phyloP scores from a whole-genome alignment of 75 land plant genomes.

The Pinus taeda region DNA sequence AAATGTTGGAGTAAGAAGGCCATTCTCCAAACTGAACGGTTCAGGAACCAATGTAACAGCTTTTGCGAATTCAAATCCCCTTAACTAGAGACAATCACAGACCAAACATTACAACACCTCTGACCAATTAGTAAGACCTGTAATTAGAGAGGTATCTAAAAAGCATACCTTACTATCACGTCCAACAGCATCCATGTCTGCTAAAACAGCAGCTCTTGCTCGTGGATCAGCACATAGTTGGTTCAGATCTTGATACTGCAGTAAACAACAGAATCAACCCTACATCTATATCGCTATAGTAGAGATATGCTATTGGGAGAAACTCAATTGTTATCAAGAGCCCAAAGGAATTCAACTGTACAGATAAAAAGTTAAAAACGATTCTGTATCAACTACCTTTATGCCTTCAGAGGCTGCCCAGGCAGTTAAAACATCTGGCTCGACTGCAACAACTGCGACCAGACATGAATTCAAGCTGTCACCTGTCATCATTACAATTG shows the following conservation, averaged over 20 bases:
- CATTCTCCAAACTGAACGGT: slow-evolving; percentile 88
- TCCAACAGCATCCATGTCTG: slow-evolving; percentile 89
- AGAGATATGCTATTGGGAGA: background rate
- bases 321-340: slow-evolving; percentile 1
- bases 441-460: slow-evolving; percentile 86
- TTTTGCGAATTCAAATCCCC: slow-evolving; percentile 97
- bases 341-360: background rate
- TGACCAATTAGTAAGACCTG: background rate
- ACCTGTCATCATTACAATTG: slow-evolving; percentile 36
- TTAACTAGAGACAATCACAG: slow-evolving; percentile 47
- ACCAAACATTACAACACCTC: background rate
- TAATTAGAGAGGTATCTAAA: background rate
- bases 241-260: slow-evolving; percentile 65
- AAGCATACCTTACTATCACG: slow-evolving; percentile 67
- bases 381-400: slow-evolving; percentile 41
- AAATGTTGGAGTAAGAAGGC: slow-evolving; percentile 89
- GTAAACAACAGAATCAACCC: background rate
- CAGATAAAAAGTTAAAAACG: background rate
- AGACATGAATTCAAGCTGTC: slow-evolving; percentile 90
- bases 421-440: slow-evolving; percentile 69
- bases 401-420: slow-evolving; percentile 94
- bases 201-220: slow-evolving; percentile 71
- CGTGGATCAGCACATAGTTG: slow-evolving; percentile 70
- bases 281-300: too few relatives aligned
- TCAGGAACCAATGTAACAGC: slow-evolving; percentile 77